Base-by-base conservation (phyloP, 345 rosid species). In the Populus euphratica region DNA sequence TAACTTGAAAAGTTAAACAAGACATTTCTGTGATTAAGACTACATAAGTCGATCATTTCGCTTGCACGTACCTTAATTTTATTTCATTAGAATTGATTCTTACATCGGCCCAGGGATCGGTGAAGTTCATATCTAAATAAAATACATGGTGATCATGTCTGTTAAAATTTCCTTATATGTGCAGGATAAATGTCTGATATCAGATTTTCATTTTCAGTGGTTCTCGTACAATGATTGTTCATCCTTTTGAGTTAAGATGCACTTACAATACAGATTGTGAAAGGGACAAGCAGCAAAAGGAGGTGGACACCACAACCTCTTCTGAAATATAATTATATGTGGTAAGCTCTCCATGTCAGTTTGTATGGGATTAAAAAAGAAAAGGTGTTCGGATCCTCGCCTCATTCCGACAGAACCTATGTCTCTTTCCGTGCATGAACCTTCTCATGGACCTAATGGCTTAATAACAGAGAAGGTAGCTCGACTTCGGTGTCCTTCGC, bases 281-380 rank as follows among this genome's bases (percentile, higher is more conserved):
- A 78, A 78, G 49, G 81, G 90, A 88, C 89, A 81, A 76, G 77
- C 91, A 79, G 79, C 72, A 81, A 77, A 76, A 72, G 50, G 75
- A 62, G 81, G 76, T 35, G 74, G 82, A 85, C 88, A 70, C 81
- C 84, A 72, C 89, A 78, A 73, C 83, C 72, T 65, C 54, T 68
- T 75, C 21, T 76, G 67, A 27, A 21, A 67, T 72, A 38, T 59
- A 75, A 62, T 81, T 36, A 73, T 33, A 33, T 33, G 0, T 77
- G 82, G 85, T 76, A 70, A 68, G 85, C 76, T 75, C 83, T 86
- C 86, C 77, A 77, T 49, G 80, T 86, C 86, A 85, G 33, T 72
- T 78, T 71, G 23, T 61, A 11, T 76, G 59, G 74, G 69, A 59
- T n/a, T 31, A 11, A 62, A 74, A 78, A 38, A 62, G 67, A 29